Base-by-base conservation (phyloP, 345 rosid species). In the Excoecaria cochinchinensis region DNA sequence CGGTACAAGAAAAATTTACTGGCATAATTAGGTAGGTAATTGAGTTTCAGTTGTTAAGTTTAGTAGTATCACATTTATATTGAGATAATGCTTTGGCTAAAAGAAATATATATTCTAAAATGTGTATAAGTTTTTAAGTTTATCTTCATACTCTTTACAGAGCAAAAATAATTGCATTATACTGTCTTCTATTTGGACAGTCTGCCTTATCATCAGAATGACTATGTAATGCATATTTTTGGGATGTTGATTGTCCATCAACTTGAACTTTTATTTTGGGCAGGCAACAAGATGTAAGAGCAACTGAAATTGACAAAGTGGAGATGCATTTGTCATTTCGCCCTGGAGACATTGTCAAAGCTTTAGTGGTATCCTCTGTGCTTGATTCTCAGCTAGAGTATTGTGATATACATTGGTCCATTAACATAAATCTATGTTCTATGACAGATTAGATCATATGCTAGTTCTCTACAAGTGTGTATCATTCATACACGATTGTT, bases 231-330 rank as follows among this genome's bases (percentile, higher is more conserved):
- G 48, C 51, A 19, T 75, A 63, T n/a, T 36, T 31, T 31, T 58
- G 39, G 38, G 24, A 22, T 67, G 52, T 52, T 24, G 19, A 53
- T 59, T 24, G 25, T 47, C 15, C 22, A 12, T 59, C 12, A 52
- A 52, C 21, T 17, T 7, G 52, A 68, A 25, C 39, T 46, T 3
- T 69, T 47, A 24, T 40, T 75, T 60, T 79, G 70, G 44, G 73
- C 83, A 95, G 99, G 90, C 93, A 90, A 80, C 97, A 90, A 83
- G 99, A 95, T 82, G 98, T 94, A 65, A 90, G 98, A 82, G 90
- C 90, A 16, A 90, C 97, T 42, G 97, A 94, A 89, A 89, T 94
- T 78, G 95, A 94, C 82, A 91, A 91, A 86, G 97, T 94, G 68
- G 95, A 94, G 73, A 87, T 91, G 97, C 97, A 89, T 80, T 71